Evolutionary conservation across 306 rosid genomes (phyloP).

Genomic region (Sphenostylis stenocarpa): DNA sequence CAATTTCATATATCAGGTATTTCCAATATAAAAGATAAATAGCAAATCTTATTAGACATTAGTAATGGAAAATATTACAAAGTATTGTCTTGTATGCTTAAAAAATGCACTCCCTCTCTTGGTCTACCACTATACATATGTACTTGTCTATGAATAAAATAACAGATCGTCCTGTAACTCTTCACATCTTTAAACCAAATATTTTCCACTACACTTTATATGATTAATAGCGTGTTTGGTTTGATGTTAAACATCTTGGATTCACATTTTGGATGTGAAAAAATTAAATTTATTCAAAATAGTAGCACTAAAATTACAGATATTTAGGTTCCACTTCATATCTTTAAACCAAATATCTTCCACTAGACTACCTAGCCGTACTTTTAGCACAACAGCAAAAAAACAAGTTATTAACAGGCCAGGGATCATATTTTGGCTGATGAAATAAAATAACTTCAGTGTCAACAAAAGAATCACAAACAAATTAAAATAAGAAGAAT

Average conservation of each 20-base stretch:
- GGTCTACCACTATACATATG: not conserved
- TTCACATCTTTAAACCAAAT: not conserved
- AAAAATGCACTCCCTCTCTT: not conserved
- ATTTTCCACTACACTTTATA: not conserved
- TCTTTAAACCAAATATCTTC: slow-evolving; percentile 2
- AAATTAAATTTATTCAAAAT: too few species aligned
- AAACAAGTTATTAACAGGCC: not conserved
- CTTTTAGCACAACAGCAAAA: not conserved
- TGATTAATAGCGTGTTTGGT: too few species aligned
- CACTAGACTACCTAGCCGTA: not conserved
- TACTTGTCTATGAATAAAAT: not conserved
- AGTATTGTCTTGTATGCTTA: not conserved
- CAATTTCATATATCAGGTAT: not conserved
- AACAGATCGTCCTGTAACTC: slow-evolving; percentile 6
- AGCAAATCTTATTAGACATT: not conserved
- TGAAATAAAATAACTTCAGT: not conserved
- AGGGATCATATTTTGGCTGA: not conserved
- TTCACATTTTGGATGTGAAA: too few species aligned
- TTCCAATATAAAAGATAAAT: not conserved
- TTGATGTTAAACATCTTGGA: too few species aligned
- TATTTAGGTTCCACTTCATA: not conserved
- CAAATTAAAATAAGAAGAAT: not conserved
- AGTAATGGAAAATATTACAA: not conserved
- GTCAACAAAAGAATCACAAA: not conserved
- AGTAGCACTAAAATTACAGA: not conserved